Evolutionary conservation across 257 asterid genomes (phyloP).

Genomic region (Nicotiana tabacum): DNA sequence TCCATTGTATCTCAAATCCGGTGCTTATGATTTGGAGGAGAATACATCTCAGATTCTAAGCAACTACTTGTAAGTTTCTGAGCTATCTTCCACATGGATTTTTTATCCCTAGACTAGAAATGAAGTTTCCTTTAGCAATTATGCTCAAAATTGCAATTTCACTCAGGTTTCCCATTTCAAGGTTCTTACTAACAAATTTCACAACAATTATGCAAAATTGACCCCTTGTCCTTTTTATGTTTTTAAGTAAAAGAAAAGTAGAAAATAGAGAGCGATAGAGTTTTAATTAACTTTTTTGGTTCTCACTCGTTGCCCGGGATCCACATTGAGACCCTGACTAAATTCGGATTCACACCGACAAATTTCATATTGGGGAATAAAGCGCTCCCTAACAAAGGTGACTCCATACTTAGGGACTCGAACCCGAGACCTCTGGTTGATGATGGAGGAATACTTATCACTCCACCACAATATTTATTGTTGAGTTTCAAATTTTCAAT

Average conservation of each 20-base stretch:
- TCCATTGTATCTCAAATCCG: background rate
- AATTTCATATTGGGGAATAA: rapidly evolving
- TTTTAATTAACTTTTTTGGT: no score
- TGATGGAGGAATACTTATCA: no score
- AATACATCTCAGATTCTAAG: background rate
- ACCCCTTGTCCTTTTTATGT: no score
- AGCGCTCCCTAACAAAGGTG: no score
- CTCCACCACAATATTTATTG: no score
- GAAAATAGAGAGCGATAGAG: no score
- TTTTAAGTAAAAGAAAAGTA: no score
- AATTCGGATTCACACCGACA: no score
- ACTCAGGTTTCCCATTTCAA: background rate
- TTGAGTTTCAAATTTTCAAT: no score
- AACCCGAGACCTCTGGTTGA: no score
- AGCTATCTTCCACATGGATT: background rate
- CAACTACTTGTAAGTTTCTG: background rate
- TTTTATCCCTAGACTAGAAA: background rate
- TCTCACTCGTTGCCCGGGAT: no score
- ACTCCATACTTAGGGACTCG: no score
- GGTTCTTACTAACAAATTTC: background rate
- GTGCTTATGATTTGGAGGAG: background rate
- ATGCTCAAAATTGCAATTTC: background rate
- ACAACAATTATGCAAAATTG: background rate
- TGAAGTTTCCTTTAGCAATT: background rate
- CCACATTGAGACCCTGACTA: rapidly evolving